These are phyloP conservation scores for Brassica incana DNA, from an alignment of 345 rosid species.

Conservation along the genomic window DNA sequence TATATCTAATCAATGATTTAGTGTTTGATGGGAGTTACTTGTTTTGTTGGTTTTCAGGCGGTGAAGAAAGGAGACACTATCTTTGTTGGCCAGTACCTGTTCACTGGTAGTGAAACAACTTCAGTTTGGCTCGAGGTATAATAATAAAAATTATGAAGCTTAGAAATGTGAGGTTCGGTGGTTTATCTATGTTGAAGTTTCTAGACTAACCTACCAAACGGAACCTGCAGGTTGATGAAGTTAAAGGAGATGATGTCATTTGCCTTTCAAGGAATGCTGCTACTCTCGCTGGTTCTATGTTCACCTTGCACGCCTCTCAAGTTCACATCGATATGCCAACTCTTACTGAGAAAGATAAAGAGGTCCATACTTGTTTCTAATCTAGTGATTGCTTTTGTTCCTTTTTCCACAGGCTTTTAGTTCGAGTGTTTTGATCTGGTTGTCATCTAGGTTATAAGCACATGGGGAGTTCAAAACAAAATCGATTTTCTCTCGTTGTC, in stretches of 20 bases:
- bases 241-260: slow-evolving; percentile 78
- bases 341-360: slow-evolving; percentile 84
- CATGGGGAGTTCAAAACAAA: slow-evolving; percentile 94
- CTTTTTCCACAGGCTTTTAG: background rate
- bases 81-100: slow-evolving; percentile 87
- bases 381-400: slow-evolving; percentile 12
- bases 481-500: slow-evolving; percentile 95
- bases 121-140: slow-evolving; percentile 97
- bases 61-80: slow-evolving; percentile 94
- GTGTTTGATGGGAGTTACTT: slow-evolving; percentile 1
- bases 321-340: slow-evolving; percentile 85
- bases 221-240: slow-evolving; percentile 68
- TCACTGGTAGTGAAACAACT: slow-evolving; percentile 97
- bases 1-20: background rate
- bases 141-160: background rate
- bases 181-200: background rate
- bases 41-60: slow-evolving; percentile 57
- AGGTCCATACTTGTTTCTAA: slow-evolving; percentile 46
- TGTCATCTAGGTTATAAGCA: slow-evolving; percentile 65
- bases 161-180: background rate
- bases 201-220: background rate
- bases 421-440: slow-evolving; percentile 6
- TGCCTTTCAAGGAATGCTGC: slow-evolving; percentile 85
- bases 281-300: slow-evolving; percentile 83
- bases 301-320: slow-evolving; percentile 89